phyloP scores from a whole-genome alignment of 2,329 filamentous ascomycete genomes.

The Dactylella cylindrospora region DNA sequence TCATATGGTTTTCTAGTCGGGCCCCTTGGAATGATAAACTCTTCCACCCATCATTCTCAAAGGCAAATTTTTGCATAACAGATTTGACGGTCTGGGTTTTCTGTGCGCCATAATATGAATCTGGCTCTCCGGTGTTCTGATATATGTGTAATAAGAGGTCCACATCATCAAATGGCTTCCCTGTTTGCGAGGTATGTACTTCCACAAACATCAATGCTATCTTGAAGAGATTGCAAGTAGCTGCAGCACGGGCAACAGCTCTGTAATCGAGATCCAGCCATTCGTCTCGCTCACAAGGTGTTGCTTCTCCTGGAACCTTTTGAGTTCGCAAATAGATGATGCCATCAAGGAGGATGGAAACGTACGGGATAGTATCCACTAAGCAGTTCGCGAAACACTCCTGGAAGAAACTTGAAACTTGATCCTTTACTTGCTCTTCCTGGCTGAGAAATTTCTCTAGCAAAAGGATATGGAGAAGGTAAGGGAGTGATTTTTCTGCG shows the following conservation, averaged over 20 bases:
- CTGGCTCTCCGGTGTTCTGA: conserved; percentile 89
- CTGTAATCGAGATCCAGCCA: conserved; percentile 86
- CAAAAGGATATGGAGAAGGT: conserved; percentile 79
- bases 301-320: conserved; percentile 70
- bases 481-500: conserved; percentile 58
- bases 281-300: conserved; percentile 72
- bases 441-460: conserved; percentile 66
- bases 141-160: conserved; percentile 79
- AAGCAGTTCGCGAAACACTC: conserved; percentile 63
- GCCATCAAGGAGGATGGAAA: conserved; percentile 72
- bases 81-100: conserved; percentile 74
- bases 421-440: conserved; percentile 60
- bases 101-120: conserved; percentile 89
- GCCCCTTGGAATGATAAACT: conserved; percentile 88
- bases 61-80: conserved; percentile 79
- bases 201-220: conserved; percentile 83
- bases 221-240: conserved; percentile 79
- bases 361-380: conserved; percentile 60
- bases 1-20: conserved; percentile 82
- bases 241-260: conserved; percentile 69
- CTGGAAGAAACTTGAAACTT: conserved; percentile 66
- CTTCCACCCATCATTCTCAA: conserved; percentile 83
- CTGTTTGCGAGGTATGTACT: conserved; percentile 58
- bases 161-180: conserved; percentile 57
- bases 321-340: conserved; percentile 88